Conservation (phyloP, 1,284 basidiomycete genomes). For the Leccinum pallidistipes region DNA sequence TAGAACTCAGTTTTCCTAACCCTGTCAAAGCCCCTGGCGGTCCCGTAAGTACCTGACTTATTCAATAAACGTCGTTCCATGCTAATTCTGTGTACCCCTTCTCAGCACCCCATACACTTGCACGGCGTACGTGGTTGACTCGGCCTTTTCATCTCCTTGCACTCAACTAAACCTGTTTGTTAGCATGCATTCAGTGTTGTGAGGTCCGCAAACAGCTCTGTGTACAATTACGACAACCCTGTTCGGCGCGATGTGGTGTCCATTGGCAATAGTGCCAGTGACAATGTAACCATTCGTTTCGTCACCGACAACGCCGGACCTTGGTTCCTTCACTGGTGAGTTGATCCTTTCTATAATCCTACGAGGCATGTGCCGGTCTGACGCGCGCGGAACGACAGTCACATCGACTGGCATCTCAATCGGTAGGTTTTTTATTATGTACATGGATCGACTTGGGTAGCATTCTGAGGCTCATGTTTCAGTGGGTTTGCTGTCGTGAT, state of each 20-base stretch:
- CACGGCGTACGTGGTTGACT: conserved; percentile 33
- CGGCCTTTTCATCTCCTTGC: background rate
- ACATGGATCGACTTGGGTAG: background rate
- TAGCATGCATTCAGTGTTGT: conserved; percentile 31
- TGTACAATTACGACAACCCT: conserved; percentile 28
- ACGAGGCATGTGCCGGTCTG: background rate
- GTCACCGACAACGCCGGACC: conserved; percentile 47
- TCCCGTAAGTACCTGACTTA: conserved; percentile 32
- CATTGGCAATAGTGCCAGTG: conserved; percentile 16
- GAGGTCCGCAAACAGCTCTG: conserved; percentile 20
- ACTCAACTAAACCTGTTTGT: background rate
- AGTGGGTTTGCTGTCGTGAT: conserved; percentile 38
- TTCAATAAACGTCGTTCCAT: background rate
- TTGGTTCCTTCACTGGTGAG: conserved; percentile 49
- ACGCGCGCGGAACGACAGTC: conserved; percentile 26
- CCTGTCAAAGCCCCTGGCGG: conserved; percentile 23
- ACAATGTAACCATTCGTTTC: conserved; percentile 48
- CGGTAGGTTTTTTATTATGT: conserved; percentile 25
- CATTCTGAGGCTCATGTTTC: background rate
- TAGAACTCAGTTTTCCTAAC: conserved; percentile 38
- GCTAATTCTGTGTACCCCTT: conserved; percentile 4
- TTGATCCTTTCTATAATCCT: background rate
- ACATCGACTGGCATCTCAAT: conserved; percentile 42
- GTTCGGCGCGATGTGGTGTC: conserved; percentile 31
- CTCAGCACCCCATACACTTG: conserved; percentile 36